A percentile compares a stretch with the other conserved stretches of the same genome.
These are phyloP conservation scores for Metschnikowia dekortorum DNA, from an alignment of 805 yeast species.

Conservation along the genomic window DNA sequence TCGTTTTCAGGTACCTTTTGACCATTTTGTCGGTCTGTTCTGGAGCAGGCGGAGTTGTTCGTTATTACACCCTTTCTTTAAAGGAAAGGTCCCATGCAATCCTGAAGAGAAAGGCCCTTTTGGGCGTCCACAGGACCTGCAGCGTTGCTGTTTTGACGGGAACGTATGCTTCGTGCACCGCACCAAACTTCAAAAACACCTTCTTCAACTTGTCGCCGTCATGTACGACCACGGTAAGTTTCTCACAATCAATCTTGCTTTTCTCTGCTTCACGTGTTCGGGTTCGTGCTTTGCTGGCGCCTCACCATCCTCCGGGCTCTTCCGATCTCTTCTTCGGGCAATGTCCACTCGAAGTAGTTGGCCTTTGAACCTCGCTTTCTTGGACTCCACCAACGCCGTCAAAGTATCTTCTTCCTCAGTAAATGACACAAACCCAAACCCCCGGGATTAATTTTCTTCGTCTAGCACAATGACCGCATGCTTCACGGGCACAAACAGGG, in stretches of 20 bases:
- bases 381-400: conserved; percentile 65
- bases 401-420: conserved; percentile 78
- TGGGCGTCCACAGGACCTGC: too few relatives aligned
- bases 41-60: too few relatives aligned
- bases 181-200: conserved; percentile 72
- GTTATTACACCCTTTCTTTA: too few relatives aligned
- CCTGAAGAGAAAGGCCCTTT: too few relatives aligned
- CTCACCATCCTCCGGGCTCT: conserved; percentile 20
- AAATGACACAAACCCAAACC: conserved; percentile 95
- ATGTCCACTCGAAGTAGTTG: conserved; percentile 71
- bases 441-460: conserved; percentile 70
- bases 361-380: conserved; percentile 61
- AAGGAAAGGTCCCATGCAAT: too few relatives aligned
- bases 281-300: conserved; percentile 15
- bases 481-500: conserved; percentile 90
- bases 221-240: conserved; percentile 94
- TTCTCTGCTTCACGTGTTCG: conserved; percentile 60
- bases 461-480: conserved; percentile 92
- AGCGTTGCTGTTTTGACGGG: conserved; percentile 37
- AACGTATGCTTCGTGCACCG: conserved; percentile 81
- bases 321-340: conserved; percentile 90
- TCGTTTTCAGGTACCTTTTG: too few relatives aligned
- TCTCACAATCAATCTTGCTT: conserved; percentile 82
- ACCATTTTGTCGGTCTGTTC: too few relatives aligned
- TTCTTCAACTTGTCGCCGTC: conserved; percentile 67